These are phyloP conservation scores for Penicillium mononematosum DNA, from an alignment of 495 filamentous ascomycete species.

Conservation along the genomic window DNA sequence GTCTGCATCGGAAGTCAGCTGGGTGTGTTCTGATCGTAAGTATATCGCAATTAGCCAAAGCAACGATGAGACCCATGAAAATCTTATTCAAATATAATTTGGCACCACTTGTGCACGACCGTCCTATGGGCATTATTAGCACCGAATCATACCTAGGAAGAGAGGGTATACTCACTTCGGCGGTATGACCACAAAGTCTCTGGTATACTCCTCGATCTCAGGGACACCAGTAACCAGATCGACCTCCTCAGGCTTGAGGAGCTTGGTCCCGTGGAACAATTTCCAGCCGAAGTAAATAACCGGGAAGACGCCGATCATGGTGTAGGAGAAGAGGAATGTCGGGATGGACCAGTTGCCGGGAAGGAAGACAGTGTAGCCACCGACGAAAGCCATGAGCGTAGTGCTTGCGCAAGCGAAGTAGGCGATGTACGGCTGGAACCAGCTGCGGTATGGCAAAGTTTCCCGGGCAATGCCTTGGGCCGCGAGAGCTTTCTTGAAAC, in stretches of 20 bases:
- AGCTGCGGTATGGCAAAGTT: conserved; percentile 63
- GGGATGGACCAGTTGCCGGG: conserved; percentile 69
- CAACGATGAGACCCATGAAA: neutral
- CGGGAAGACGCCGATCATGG: conserved; percentile 66
- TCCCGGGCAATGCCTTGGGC: conserved; percentile 66
- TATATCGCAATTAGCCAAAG: conserved; percentile 7
- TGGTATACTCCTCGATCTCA: conserved; percentile 72
- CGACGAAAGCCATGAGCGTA: conserved; percentile 69
- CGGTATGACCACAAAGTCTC: conserved; percentile 56
- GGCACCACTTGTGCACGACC: conserved; percentile 24
- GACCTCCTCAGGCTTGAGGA: conserved; percentile 57
- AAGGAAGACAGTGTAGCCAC: conserved; percentile 75
- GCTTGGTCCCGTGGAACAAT: conserved; percentile 59
- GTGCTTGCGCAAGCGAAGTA: conserved; percentile 63
- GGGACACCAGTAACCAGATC: conserved; percentile 63
- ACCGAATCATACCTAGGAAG: neutral
- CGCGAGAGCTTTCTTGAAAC: conserved; percentile 66
- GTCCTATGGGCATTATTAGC: conserved; percentile 26
- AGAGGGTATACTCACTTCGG: conserved; percentile 50
- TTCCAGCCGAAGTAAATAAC: conserved; percentile 72
- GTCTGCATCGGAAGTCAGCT: neutral
- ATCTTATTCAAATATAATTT: conserved; percentile 20
- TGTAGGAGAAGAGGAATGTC: conserved; percentile 76
- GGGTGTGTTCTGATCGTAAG: neutral
- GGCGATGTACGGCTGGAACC: conserved; percentile 67